A percentile compares a stretch with the other conserved stretches of the same genome.
Conservation (phyloP, 495 filamentous ascomycete species). For the Penicillium ucsense region DNA sequence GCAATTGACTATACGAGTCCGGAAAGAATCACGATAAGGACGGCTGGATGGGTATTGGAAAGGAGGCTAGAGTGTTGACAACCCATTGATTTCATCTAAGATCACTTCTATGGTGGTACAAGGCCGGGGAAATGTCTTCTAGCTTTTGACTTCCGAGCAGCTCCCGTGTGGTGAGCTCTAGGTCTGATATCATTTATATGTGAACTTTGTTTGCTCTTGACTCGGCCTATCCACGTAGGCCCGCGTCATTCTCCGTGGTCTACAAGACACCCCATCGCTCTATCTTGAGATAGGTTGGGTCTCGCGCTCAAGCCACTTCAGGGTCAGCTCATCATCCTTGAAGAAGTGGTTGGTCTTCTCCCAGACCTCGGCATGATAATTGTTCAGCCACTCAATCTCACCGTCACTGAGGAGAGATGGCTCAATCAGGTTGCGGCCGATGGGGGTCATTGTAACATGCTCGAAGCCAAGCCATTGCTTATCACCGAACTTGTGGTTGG, state of each 20-base stretch:
- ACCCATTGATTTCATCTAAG: no score
- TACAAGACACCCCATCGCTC: not conserved
- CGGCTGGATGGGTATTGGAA: no score
- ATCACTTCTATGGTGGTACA: no score
- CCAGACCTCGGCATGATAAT: conserved; percentile 72
- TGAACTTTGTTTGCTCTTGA: not conserved
- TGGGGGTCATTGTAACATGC: conserved; percentile 93
- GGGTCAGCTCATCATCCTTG: conserved; percentile 54
- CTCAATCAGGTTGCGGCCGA: conserved; percentile 86
- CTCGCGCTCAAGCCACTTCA: conserved; percentile 80
- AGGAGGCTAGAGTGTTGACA: no score
- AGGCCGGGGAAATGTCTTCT: no score
- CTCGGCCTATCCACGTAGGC: not conserved
- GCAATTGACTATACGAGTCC: no score
- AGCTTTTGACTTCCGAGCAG: no score
- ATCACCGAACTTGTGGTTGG: conserved; percentile 79
- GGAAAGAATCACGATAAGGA: no score
- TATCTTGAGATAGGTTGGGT: conserved; percentile 46
- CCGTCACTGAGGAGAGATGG: conserved; percentile 55
- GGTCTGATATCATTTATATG: no score
- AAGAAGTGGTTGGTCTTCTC: conserved; percentile 80
- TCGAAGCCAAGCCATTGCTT: conserved; percentile 93
- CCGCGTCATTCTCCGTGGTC: not conserved
- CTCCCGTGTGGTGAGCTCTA: no score
- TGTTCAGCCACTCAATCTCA: conserved; percentile 82